A percentile compares a stretch with the other conserved stretches of the same genome.
Conservation (phyloP, 2,329 filamentous ascomycete genomes). For the Drechslerella dactyloides region DNA sequence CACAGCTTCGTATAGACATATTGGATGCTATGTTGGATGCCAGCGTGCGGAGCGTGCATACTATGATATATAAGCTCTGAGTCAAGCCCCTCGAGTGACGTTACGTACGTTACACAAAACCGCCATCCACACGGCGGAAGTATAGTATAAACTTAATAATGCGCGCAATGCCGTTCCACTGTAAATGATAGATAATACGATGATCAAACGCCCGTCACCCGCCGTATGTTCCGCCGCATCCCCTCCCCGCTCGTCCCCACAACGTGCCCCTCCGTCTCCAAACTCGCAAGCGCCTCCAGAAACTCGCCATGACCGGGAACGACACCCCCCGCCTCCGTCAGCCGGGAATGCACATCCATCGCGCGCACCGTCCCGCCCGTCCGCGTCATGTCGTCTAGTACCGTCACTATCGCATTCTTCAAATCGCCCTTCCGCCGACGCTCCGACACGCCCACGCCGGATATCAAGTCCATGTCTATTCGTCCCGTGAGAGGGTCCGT, state of each 20-base stretch:
- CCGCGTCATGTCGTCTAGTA: constrained; percentile 81
- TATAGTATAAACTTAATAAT: too few species aligned
- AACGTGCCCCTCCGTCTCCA: constrained; percentile 79
- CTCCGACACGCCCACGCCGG: constrained; percentile 90
- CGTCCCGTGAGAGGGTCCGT: constrained; percentile 88
- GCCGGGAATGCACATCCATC: constrained; percentile 74
- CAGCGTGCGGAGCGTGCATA: too few species aligned
- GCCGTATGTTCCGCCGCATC: constrained; percentile 77
- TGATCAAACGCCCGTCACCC: constrained; percentile 67
- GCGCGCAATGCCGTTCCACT: too few species aligned
- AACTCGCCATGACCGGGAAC: constrained; percentile 80
- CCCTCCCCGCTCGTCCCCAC: constrained; percentile 85
- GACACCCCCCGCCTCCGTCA: constrained; percentile 72
- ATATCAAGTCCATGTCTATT: constrained; percentile 91
- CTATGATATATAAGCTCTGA: too few species aligned
- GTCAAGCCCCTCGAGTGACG: too few species aligned
- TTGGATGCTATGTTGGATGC: too few species aligned
- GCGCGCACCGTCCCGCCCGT: constrained; percentile 73
- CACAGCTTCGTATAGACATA: too few species aligned
- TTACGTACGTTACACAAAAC: too few species aligned
- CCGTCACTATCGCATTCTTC: constrained; percentile 75
- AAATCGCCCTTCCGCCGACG: constrained; percentile 81
- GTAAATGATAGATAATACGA: too few species aligned
- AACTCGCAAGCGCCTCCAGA: constrained; percentile 74
- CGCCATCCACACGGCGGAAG: too few species aligned